phyloP scores from a whole-genome alignment of 495 filamentous ascomycete genomes.

The Neurospora terricola region DNA sequence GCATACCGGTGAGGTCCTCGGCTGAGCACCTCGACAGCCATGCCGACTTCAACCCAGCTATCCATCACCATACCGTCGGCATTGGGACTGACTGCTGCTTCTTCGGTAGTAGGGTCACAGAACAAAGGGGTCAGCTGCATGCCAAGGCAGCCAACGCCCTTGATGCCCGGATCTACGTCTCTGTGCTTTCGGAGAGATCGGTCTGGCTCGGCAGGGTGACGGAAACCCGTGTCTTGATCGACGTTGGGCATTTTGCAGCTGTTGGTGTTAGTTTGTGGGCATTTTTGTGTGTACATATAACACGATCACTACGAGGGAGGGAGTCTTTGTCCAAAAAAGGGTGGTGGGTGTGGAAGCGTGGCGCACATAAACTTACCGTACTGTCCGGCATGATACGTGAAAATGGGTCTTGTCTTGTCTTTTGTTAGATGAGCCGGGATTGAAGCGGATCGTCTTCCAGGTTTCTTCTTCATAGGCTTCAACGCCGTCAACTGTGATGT shows the following conservation, averaged over 20 bases:
- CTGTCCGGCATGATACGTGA: conserved; percentile 61
- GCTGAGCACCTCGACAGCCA: conserved; percentile 29
- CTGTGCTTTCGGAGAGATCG: conserved; percentile 58
- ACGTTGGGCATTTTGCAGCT: conserved; percentile 82
- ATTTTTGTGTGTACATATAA: conserved; percentile 7
- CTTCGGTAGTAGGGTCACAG: conserved; percentile 12
- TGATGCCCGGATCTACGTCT: conserved; percentile 63
- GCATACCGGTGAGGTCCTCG: conserved; percentile 33
- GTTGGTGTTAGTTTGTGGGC: neutral
- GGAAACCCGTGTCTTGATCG: conserved; percentile 59
- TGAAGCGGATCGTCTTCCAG: conserved; percentile 67
- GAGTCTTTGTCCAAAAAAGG: neutral
- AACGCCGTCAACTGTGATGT: conserved; percentile 25
- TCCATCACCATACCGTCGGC: conserved; percentile 14
- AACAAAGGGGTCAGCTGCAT: conserved; percentile 71
- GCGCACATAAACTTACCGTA: conserved; percentile 29
- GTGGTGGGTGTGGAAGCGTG: neutral
- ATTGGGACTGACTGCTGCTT: neutral
- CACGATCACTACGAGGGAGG: conserved; percentile 1
- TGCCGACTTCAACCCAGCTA: conserved; percentile 35
- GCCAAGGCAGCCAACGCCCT: conserved; percentile 63
- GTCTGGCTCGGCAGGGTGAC: conserved; percentile 65
- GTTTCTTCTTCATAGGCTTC: conserved; percentile 52
- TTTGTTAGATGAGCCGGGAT: conserved; percentile 24
- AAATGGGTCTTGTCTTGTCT: conserved; percentile 22